A percentile compares a stretch with the other conserved stretches of the same genome.
Evolutionary conservation across 345 rosid genomes (phyloP).

Genomic region (Syzygium aromaticum): DNA sequence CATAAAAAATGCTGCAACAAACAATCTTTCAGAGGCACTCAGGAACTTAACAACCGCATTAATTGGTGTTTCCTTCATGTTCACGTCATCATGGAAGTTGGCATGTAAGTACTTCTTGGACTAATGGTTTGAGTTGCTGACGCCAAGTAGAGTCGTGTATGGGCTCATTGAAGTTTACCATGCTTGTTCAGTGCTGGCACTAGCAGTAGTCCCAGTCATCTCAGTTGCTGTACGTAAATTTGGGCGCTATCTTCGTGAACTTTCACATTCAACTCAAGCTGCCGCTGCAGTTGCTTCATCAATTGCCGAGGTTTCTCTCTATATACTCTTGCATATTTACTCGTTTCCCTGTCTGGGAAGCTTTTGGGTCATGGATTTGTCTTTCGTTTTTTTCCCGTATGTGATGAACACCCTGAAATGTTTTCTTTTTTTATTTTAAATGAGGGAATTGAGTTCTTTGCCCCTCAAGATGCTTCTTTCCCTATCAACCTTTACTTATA

Average conservation of each 20-base stretch:
- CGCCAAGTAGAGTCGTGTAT: not conserved
- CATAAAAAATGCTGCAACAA: conserved; percentile 47
- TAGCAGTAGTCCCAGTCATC: conserved; percentile 73
- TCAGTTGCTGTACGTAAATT: conserved; percentile 63
- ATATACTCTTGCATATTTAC: not conserved
- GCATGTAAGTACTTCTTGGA: conserved; percentile 20
- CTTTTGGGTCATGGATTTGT: not conserved
- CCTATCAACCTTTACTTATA: not conserved
- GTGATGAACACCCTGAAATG: not conserved
- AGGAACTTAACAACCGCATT: conserved; percentile 28
- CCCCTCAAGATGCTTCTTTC: not conserved
- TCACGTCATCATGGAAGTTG: conserved; percentile 38
- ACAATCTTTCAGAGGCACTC: conserved; percentile 45
- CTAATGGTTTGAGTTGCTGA: not conserved
- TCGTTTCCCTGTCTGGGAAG: not conserved
- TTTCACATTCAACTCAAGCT: conserved; percentile 88
- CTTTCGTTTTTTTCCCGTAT: not conserved
- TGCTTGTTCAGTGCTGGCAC: conserved; percentile 56
- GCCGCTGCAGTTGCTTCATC: conserved; percentile 96
- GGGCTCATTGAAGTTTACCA: not conserved
- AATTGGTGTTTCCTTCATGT: conserved; percentile 36
- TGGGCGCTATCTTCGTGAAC: conserved; percentile 83
- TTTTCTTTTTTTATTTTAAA: not conserved
- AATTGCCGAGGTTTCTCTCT: conserved; percentile 70
- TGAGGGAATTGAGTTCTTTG: not conserved